Base-by-base conservation (phyloP, 305 asterid genomes). In the Vinca major region DNA sequence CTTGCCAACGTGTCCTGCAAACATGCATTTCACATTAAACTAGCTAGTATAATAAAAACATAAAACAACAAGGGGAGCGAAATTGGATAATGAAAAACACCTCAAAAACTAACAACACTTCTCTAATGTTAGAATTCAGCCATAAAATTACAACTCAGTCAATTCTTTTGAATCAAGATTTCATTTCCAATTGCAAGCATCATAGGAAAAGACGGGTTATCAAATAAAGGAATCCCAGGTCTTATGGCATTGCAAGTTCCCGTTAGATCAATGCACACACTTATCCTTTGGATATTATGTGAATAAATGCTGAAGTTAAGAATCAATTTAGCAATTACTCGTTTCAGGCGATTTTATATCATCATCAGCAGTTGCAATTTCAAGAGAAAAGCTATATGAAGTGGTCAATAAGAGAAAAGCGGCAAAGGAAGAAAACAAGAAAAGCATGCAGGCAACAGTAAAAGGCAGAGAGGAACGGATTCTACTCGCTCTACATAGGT, bases 81-180 rank as follows among this genome's bases (percentile, higher is more conserved):
- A 10, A 14, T 1, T 20, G 56, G 56, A 39, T 14, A 47, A 48
- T 21, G 62, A n/a, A 63, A 21, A 36, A 45, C 43, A 61, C 1
- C 48, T 26, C 52, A 8, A 21, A 37, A 6, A 39, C 12, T 39
- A n/a, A 44, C 55, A 33, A 19, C 63, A 12, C 6, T 2, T 21
- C 33, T 40, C 16, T 47, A 41, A 69, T 10, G 40, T 26, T 37
- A 58, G 51, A 40, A 54, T 45, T 54, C 39, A 17, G 49, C 43
- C 43, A 45, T 17, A 69, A 7, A 26, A 44, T 8, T 41, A 61
- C 14, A 60, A 2, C 40, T 36, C 39, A 51, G 65, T 14, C 63
- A 69, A 60, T 43, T 64, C 26, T 45, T 64, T 45, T 20, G 19
- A 64, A 11, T 64, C 16, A 20, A 47, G 9, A 62, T n/a, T 17